Percentiles rank a stretch among this genome's conserved stretches.
These are phyloP conservation scores for Cicer chorassanicum DNA, from an alignment of 306 rosid genomes.

Conservation along the genomic window DNA sequence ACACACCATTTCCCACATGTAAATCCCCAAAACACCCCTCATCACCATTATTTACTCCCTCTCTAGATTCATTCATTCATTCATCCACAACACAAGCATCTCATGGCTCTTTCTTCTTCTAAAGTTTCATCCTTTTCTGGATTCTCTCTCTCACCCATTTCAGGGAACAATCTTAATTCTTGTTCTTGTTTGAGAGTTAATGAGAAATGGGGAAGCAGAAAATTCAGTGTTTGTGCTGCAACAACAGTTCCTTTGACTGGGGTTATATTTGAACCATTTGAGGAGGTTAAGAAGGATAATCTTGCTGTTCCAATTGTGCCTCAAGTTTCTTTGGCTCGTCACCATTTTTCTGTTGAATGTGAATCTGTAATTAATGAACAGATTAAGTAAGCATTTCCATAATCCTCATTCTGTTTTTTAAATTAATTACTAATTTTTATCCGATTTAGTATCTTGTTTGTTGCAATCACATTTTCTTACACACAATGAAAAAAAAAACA, in stretches of 20 bases:
- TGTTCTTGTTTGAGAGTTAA: background rate
- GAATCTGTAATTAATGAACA: constrained; percentile 59
- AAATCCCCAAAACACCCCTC: constrained; percentile 38
- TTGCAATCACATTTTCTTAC: too few relatives aligned
- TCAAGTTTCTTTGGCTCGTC: constrained; percentile 57
- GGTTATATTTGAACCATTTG: constrained; percentile 56
- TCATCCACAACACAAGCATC: constrained; percentile 24
- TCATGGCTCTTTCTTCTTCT: constrained; percentile 49
- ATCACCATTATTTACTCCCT: constrained; percentile 8
- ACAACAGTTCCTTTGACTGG: constrained; percentile 44
- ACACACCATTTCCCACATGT: background rate
- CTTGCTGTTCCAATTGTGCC: constrained; percentile 50
- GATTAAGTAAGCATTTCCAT: constrained; percentile 51
- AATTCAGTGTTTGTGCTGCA: constrained; percentile 51
- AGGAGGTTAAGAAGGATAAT: constrained; percentile 52
- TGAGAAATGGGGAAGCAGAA: constrained; percentile 33
- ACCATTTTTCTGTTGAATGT: constrained; percentile 45
- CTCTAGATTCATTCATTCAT: constrained; percentile 26
- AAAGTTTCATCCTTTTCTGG: constrained; percentile 41
- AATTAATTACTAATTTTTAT: background rate
- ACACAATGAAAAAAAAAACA: too few relatives aligned
- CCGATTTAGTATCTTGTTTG: background rate
- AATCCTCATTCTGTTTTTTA: background rate
- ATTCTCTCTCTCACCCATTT: constrained; percentile 40
- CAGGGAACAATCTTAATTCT: constrained; percentile 19